Conservation (phyloP, 495 filamentous ascomycete species). For the Penicillium alfredii region DNA sequence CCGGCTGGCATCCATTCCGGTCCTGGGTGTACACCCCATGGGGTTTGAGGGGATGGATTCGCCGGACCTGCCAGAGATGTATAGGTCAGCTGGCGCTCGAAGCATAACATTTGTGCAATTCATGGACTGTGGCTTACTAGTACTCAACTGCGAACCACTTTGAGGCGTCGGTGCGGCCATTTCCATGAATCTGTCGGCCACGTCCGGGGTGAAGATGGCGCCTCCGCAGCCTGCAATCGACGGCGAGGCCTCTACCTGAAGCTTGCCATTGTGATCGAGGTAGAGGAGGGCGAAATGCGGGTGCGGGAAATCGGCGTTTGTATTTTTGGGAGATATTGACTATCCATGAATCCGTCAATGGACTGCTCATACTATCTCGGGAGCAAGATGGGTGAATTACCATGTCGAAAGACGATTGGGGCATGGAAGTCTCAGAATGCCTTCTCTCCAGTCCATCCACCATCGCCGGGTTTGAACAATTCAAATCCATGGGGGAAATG, state of each 20-base stretch:
- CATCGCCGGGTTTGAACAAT: slow-evolving; percentile 5
- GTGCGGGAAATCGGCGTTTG: slow-evolving; percentile 22
- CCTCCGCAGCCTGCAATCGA: slow-evolving; percentile 34
- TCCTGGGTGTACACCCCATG: slow-evolving; percentile 16
- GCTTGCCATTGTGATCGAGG: slow-evolving; percentile 34
- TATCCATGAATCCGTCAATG: slow-evolving; percentile 1
- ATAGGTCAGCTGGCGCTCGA: neutral
- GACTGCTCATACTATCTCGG: neutral
- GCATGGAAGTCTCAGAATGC: slow-evolving; percentile 18
- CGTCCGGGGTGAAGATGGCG: slow-evolving; percentile 36
- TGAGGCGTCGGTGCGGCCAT: slow-evolving; percentile 20
- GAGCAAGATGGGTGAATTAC: slow-evolving; percentile 3
- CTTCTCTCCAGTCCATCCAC: slow-evolving; percentile 19
- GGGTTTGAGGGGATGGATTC: slow-evolving; percentile 8
- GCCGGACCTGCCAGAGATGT: slow-evolving; percentile 4
- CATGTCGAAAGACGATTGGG: slow-evolving; percentile 10
- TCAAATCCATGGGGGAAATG: slow-evolving; percentile 20
- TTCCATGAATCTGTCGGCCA: slow-evolving; percentile 34
- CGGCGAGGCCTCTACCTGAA: slow-evolving; percentile 28
- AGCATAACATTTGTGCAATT: neutral
- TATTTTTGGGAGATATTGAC: slow-evolving; percentile 16
- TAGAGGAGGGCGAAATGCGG: slow-evolving; percentile 39
- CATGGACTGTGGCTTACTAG: slow-evolving; percentile 16
- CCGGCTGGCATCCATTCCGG: slow-evolving; percentile 18
- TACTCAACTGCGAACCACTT: slow-evolving; percentile 10